Evolutionary conservation across 192 early-diverging fungal genomes (phyloP), one percentile per base, ranked within the genome.

Genomic region (Kappamyces sp.): DNA sequence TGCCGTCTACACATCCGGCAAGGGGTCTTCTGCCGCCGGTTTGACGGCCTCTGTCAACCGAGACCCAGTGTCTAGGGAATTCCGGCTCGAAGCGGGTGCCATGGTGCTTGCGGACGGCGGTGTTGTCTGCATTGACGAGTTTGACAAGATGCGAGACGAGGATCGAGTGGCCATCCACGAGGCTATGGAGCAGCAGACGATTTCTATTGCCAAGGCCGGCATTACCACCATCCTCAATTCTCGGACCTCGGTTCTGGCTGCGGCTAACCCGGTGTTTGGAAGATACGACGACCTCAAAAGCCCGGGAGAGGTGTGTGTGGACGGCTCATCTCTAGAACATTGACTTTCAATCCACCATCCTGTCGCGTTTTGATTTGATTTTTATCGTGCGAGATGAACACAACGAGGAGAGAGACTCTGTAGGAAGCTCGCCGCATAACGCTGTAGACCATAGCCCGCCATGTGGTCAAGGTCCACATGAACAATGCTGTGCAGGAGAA

Each of bases 161-260:
- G 97, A 99, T 73, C 85, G 95, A 47, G 97, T 99, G 3, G 95
- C 97, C 8, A 99, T 99, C 71, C 97, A 99, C 75, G 97, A 99
- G 77, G 97, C 97, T 39, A 99, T 99, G 97, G 94, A 99, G 71
- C 97, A 99, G 76, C 96, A 99, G 72, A 99, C 97, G 3, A 99
- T 99, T 58, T 95, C 92, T 9, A 99, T 99, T 71, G 97, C 97
- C 52, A 99, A 99, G 74, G 97, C 97, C 34, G 97, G 97, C 55
- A 99, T 99, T 74, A 99, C 96, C 3, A 97, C 96, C 1, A 91
- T 99, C 58, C 75, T 99, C 40, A 99, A 99, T 67, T 93, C 94
- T 13, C 83, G 96, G 61, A 91, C 96, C 31, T 93, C 92, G 12
- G 94, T 99, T 15, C 80, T 99, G 44, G 96, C 96, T 0, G 96